Percentiles rank a stretch among this genome's conserved stretches.
These are phyloP conservation scores for Pyrenochaeta sp. DNA, from an alignment of 2,329 filamentous ascomycete species.

Conservation along the genomic window DNA sequence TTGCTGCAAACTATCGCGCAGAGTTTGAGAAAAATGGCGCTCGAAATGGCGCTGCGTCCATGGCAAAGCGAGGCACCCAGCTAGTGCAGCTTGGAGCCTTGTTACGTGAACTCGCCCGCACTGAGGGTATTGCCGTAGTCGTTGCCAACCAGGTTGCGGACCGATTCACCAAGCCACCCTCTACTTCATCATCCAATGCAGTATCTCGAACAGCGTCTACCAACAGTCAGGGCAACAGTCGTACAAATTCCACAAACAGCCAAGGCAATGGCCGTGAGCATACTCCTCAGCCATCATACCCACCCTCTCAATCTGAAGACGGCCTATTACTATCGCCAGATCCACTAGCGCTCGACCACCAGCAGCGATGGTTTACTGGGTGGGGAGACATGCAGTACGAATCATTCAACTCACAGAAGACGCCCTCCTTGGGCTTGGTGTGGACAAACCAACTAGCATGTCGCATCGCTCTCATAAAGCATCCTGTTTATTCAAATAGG, in stretches of 20 bases:
- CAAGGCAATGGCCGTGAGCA: conserved; percentile 26
- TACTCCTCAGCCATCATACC: conserved; percentile 20
- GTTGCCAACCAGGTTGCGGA: conserved; percentile 97
- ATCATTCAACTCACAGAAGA: conserved; percentile 66
- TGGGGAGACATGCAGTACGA: conserved; percentile 75
- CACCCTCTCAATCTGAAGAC: conserved; percentile 21
- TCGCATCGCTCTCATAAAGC: conserved; percentile 81
- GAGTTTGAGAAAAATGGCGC: conserved; percentile 74
- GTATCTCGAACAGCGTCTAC: conserved; percentile 38
- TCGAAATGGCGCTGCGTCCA: conserved; percentile 52
- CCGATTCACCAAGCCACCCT: conserved; percentile 66
- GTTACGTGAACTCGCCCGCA: conserved; percentile 77
- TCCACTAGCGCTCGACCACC: conserved; percentile 80
- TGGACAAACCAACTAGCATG: conserved; percentile 91
- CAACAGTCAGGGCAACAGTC: conserved; percentile 35
- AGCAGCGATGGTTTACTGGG: conserved; percentile 93
- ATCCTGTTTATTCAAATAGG: conserved; percentile 59
- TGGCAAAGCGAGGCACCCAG: conserved; percentile 80
- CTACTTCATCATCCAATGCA: conserved; percentile 29
- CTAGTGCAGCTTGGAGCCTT: conserved; percentile 79
- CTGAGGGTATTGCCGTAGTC: conserved; percentile 81
- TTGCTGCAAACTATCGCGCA: conserved; percentile 94
- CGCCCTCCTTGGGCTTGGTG: conserved; percentile 83
- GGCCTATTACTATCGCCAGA: conserved; percentile 54
- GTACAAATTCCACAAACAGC: conserved; percentile 39